Conservation (phyloP, 139 green algal species). For the Coccomyxa sp. region DNA sequence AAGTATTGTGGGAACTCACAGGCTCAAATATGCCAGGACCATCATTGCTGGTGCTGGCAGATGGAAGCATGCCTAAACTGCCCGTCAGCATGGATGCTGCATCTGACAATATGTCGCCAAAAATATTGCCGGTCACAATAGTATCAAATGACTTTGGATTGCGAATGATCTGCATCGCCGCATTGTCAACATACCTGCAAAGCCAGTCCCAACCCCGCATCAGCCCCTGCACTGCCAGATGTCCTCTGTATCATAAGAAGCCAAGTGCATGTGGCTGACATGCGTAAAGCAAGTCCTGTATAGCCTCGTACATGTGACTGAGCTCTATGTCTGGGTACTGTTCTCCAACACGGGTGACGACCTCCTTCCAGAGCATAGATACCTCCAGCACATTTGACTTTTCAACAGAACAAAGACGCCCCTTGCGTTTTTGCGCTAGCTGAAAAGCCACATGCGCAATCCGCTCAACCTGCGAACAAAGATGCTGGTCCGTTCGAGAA, state of each 20-base stretch:
- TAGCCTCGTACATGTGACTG: neutral
- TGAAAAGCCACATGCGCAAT: slow-evolving; percentile 96
- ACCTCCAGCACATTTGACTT: slow-evolving; percentile 98
- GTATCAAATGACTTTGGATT: slow-evolving; percentile 94
- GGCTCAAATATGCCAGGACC: slow-evolving; percentile 96
- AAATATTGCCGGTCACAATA: slow-evolving; percentile 98
- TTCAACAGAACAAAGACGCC: slow-evolving; percentile 86
- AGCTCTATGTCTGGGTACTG: slow-evolving; percentile 97
- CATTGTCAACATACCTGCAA: slow-evolving; percentile 94
- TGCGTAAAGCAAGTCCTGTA: neutral
- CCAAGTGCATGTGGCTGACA: neutral
- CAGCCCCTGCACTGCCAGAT: neutral
- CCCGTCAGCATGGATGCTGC: slow-evolving; percentile 97
- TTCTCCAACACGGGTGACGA: slow-evolving; percentile 67
- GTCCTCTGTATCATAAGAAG: neutral
- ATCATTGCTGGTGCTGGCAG: slow-evolving; percentile 80
- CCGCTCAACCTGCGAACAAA: slow-evolving; percentile 73
- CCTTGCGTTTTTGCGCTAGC: slow-evolving; percentile 74
- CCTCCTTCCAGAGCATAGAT: slow-evolving; percentile 84
- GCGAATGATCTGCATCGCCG: slow-evolving; percentile 97
- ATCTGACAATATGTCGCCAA: slow-evolving; percentile 99
- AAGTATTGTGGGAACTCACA: slow-evolving; percentile 15
- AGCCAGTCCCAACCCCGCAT: neutral
- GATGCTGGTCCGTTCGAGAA: neutral
- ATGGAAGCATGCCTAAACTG: slow-evolving; percentile 96